Base-by-base conservation (phyloP, 164 flowering plant genomes). In the Vitis riparia region DNA sequence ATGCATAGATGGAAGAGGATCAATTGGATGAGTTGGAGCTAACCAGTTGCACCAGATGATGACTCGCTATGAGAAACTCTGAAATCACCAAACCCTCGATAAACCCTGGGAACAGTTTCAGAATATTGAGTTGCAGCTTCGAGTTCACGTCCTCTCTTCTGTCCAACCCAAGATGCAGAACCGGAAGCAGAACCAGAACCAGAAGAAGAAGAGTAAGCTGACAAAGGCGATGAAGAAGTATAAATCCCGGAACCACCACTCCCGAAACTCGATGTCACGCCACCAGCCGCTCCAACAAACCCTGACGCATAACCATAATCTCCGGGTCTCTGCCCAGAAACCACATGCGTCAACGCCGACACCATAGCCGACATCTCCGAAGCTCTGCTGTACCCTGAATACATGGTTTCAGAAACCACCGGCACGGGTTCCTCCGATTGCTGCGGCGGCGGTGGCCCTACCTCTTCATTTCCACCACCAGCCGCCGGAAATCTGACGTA, bases 281-380 rank as follows among this genome's bases (percentile, higher is more conserved):
- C 51, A 44, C 55, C 63, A 48, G 44, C 68, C 3, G 44, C 71
- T 8, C 71, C 30, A 44, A 59, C 50, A 32, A 65, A 56, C n/a
- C 62, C 68, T 0, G 51, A 4, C 15, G 19, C 15, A 5, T 59
- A 30, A n/a, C 69, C 61, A 65, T 55, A 65, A 2, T 68, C 71
- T n/a, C 52, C 68, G n/a, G 52, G 47, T 8, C 69, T 44, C 29
- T 74, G 78, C 7, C 89, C 89, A 0, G 89, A 82, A 1, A 84
- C 89, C 14, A 85, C 91, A 49, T 76, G 81, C 0, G 88, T 77
- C 11, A 87, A 65, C 6, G 88, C 91, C 7, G 85, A 73, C 0
- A 87, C 89, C 88, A 87, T 85, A 0, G 79, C 87, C 4, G 83
- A 72, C 89, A 80, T 81, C 81, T 87, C 91, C 15, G 72, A 63